A percentile compares a stretch with the other conserved stretches of the same genome.
These are phyloP conservation scores for Leccinum pellstonianum DNA, from an alignment of 768 basidiomycete species.

Conservation along the genomic window DNA sequence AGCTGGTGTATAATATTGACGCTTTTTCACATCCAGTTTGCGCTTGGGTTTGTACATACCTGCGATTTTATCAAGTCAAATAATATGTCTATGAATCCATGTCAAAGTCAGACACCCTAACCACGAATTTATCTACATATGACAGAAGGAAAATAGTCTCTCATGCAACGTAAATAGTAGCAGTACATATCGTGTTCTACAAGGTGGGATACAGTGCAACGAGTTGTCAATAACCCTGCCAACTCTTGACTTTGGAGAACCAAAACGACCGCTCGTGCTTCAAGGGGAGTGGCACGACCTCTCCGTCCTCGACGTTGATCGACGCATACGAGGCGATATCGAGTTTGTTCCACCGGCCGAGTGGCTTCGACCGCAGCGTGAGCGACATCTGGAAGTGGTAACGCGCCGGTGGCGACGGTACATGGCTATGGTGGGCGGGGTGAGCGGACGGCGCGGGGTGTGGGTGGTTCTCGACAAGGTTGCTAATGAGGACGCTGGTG, in stretches of 20 bases:
- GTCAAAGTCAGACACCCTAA: not conserved
- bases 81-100: not conserved
- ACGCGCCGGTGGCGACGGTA: constrained; percentile 31
- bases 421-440: constrained; percentile 8
- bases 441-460: constrained; percentile 5
- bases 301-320: constrained; percentile 73
- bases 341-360: constrained; percentile 81
- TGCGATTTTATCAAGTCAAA: not conserved
- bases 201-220: not conserved
- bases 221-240: constrained; percentile 28
- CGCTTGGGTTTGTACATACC: not conserved
- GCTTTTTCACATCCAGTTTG: not conserved
- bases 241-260: constrained; percentile 89
- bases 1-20: constrained; percentile 34
- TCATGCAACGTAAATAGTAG: not conserved
- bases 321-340: constrained; percentile 73
- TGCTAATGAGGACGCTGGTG: constrained; percentile 55
- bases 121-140: too few relatives aligned
- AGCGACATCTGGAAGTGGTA: constrained; percentile 79
- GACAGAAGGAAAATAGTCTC: not conserved
- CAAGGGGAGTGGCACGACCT: constrained; percentile 62
- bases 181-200: not conserved
- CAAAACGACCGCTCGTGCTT: constrained; percentile 90
- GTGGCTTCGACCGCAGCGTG: constrained; percentile 65
- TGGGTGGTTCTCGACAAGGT: constrained; percentile 53